Evolutionary conservation across 2,329 filamentous ascomycete species (phyloP).

Genomic region (Esteya vermicola): DNA sequence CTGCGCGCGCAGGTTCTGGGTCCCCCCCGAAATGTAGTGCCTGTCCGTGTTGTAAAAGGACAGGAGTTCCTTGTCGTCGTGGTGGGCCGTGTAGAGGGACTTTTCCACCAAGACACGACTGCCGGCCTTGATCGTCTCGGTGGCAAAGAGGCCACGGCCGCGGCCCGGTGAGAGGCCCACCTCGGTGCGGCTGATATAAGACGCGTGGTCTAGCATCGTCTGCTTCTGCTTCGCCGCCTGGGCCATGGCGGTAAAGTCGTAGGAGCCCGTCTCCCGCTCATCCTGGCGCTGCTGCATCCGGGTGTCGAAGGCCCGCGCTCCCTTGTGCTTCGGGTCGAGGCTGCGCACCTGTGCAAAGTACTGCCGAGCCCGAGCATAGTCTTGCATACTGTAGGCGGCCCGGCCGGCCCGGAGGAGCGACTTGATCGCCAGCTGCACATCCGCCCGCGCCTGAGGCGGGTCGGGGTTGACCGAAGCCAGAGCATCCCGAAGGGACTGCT

Average conservation of each 20-base stretch:
- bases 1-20: background rate
- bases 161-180: constrained; percentile 18
- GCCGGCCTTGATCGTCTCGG: constrained; percentile 20
- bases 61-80: constrained; percentile 26
- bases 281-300: constrained; percentile 10
- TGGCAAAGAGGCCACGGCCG: constrained; percentile 28
- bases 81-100: constrained; percentile 24
- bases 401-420: constrained; percentile 6
- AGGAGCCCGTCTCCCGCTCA: constrained; percentile 16
- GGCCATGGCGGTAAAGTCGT: constrained; percentile 16
- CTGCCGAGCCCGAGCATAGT: constrained; percentile 3
- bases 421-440: constrained; percentile 4
- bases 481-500: constrained; percentile 18
- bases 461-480: constrained; percentile 15
- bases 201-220: constrained; percentile 18
- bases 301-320: background rate
- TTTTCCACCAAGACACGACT: constrained; percentile 28
- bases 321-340: constrained; percentile 5
- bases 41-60: constrained; percentile 28
- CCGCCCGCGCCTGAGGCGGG: background rate
- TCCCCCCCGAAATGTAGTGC: background rate
- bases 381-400: constrained; percentile 6
- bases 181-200: constrained; percentile 19
- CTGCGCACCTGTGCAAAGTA: constrained; percentile 2
- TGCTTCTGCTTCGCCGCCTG: background rate